Evolutionary conservation across 179 eudicot genomes (phyloP), one percentile per base, ranked within the genome.

Genomic region (Beta lomatogona): DNA sequence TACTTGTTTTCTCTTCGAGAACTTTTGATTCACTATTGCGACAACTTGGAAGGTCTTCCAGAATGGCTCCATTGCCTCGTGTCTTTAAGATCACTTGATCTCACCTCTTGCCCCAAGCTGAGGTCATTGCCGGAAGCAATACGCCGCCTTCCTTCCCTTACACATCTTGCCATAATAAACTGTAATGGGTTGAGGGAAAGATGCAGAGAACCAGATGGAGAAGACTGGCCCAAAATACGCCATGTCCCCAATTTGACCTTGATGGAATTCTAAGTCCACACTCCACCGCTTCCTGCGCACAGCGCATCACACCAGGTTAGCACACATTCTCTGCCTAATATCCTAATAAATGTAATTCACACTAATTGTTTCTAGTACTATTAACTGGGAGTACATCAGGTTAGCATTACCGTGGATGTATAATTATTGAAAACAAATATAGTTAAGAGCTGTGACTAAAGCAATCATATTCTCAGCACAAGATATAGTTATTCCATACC

Each of bases 61-160:
- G 73, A 80, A 22, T 80, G 78, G 65, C 18, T 74, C 4, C n/a
- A 45, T 61, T 41, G 53, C 73, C 72, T 64, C 48, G 28, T 44
- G 21, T 80, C 78, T n/a, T 55, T 80, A 44, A 19, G 36, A 60
- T 25, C 41, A 14, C 41, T 22, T 11, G 0, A 3, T 1, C 57
- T 71, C 2, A 6, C 6, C 0, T 6, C 8, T 4, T 48, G 52
- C 52, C 52, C 9, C 9, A 48, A 3, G 0, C 0, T 48, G 52
- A 48, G 0, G 0, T 48, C 52, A 4, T 52, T 71, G n/a, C 77
- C 82, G 8, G 69, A 80, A 60, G 59, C 77, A 48, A 60, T 61
- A 15, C 2, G 21, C 69, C 44, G 25, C 59, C 54, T 60, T 60
- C 76, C 63, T 15, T 48, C 53, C 36, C 77, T 72, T 4, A 61